Conservation (phyloP, 805 yeast genomes). For the Candida pseudofarinosa region DNA sequence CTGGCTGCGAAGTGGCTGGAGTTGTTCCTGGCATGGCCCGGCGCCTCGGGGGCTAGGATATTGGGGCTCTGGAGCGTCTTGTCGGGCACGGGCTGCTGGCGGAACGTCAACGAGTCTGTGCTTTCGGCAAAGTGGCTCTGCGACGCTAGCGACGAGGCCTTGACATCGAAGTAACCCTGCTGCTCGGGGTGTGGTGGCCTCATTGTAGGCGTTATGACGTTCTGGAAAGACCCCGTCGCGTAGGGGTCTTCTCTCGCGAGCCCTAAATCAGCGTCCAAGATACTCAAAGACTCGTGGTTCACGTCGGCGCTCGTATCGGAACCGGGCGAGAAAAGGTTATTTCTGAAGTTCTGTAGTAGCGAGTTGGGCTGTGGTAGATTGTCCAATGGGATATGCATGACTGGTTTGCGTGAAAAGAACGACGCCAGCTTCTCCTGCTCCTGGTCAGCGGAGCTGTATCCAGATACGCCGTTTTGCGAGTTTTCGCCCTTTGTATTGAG, state of each 20-base stretch:
- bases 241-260: conserved; percentile 7
- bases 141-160: background rate
- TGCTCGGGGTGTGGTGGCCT: conserved; percentile 24
- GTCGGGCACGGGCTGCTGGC: background rate
- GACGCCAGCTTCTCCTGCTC: background rate
- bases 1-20: background rate
- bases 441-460: background rate
- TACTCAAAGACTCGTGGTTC: conserved; percentile 9
- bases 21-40: background rate
- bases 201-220: conserved; percentile 28
- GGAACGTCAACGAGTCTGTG: background rate
- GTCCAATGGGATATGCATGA: conserved; percentile 24
- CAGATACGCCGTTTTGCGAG: background rate
- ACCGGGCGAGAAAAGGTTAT: conserved; percentile 13
- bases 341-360: conserved; percentile 8
- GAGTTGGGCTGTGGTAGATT: conserved; percentile 10
- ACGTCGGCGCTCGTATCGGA: conserved; percentile 16
- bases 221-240: conserved; percentile 3
- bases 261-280: conserved; percentile 15
- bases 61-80: background rate
- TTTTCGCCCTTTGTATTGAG: background rate
- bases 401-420: conserved; percentile 15
- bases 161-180: conserved; percentile 11
- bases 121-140: background rate
- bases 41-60: background rate